A percentile compares a stretch with the other conserved stretches of the same genome.
phyloP scores from a whole-genome alignment of 441 rosid genomes.

The Metrosideros polymorpha region DNA sequence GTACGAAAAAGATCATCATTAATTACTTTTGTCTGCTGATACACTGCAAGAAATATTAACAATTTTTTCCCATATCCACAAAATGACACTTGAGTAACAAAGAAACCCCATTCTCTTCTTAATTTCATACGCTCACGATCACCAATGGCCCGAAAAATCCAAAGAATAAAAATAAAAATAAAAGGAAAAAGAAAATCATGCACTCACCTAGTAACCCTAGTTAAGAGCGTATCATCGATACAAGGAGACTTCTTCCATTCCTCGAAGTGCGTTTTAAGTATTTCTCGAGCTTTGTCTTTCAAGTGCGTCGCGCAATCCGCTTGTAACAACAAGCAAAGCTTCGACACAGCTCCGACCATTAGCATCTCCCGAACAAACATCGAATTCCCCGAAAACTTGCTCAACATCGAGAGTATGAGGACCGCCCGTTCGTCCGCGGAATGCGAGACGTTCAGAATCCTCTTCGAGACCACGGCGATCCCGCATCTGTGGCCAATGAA shows the following conservation, averaged over 20 bases:
- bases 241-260: conserved; percentile 63
- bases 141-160: background rate
- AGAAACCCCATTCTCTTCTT: background rate
- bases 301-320: conserved; percentile 21
- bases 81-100: background rate
- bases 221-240: background rate
- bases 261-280: conserved; percentile 34
- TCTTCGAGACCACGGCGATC: conserved; percentile 44
- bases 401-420: conserved; percentile 28
- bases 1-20: background rate
- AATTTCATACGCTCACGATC: background rate
- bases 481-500: conserved; percentile 45
- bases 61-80: background rate
- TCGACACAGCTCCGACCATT: conserved; percentile 35
- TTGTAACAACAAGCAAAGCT: conserved; percentile 44
- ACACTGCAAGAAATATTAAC: background rate
- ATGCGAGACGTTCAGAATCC: conserved; percentile 37
- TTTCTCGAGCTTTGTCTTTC: conserved; percentile 43
- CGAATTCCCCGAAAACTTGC: conserved; percentile 29
- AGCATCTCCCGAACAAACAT: conserved; percentile 48
- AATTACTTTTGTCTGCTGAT: background rate
- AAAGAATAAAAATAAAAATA: background rate
- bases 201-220: background rate
- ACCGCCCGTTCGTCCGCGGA: conserved; percentile 44
- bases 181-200: background rate